Base-by-base conservation (phyloP, 306 rosid species). In the Castanea crenata region DNA sequence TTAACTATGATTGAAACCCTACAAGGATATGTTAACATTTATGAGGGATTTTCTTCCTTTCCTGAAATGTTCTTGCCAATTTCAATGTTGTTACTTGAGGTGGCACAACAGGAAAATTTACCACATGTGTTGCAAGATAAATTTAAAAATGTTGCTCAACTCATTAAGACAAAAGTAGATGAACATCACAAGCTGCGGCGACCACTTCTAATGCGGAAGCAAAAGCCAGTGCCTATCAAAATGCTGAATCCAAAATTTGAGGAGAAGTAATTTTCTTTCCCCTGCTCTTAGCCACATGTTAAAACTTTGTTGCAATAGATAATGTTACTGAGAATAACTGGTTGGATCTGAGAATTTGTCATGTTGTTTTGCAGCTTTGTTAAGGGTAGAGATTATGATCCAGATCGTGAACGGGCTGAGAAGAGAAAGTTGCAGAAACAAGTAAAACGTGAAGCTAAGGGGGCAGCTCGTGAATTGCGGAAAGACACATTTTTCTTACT, bases 341-440 rank as follows among this genome's bases (percentile, higher is more conserved):
- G 75, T 71, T 35, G 52, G 35, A 78, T 71, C 41, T 69, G 64
- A 80, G 72, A 65, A 71, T 73, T 67, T 83, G 65, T 73, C 56
- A 44, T 76, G 65, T 79, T 76, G 61, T 78, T 77, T 51, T 85
- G 90, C 91, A 94, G 97, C 87, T 94, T 80, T 84, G 92, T 94
- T 3, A 94, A 88, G 84, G 97, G 97, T 25, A 89, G 92, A 84
- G 97, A 94, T 80, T 92, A 94, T 38, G 99, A 94, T 80, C 97
- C 93, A 6, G 97, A 94, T 64, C 85, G 89, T 3, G 91, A 87
- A 81, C 86, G 96, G 19, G 93, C 86, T 1, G 90, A 89, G 78
- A 49, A 16, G 67, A 93, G 78, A 83, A 95, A 93, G 87, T 63
- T 95, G 92, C 81, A 87, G 86, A 91, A 85, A 80, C 81, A 69